Percentiles rank a stretch among this genome's conserved stretches.
Conservation (phyloP, 257 asterid species). For the Anisodus acutangulus region DNA sequence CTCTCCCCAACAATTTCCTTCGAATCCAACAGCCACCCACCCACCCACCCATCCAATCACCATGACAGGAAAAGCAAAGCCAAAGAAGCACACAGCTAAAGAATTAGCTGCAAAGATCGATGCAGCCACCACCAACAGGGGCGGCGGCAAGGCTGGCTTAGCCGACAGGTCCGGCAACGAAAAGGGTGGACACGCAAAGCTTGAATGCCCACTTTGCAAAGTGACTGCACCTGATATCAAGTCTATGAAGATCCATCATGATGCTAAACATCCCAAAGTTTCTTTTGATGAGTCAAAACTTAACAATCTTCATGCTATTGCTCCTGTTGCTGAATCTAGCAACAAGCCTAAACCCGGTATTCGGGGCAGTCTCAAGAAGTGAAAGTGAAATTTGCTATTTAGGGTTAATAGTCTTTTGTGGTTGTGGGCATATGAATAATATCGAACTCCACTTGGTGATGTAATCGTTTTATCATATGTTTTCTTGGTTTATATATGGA, state of each 20-base stretch:
- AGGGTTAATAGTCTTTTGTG: neutral
- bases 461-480: too few relatives aligned
- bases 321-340: slow-evolving; percentile 33
- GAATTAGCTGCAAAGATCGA: slow-evolving; percentile 71
- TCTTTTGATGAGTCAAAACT: slow-evolving; percentile 76
- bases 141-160: slow-evolving; percentile 84
- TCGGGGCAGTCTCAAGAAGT: slow-evolving; percentile 88
- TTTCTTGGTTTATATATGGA: too few relatives aligned
- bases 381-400: slow-evolving; percentile 12
- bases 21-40: neutral
- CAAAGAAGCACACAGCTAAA: slow-evolving; percentile 95
- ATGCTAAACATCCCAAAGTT: slow-evolving; percentile 78
- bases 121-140: slow-evolving; percentile 85
- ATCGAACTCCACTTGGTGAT: neutral
- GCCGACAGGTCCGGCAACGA: slow-evolving; percentile 68
- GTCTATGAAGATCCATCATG: slow-evolving; percentile 92
- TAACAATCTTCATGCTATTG: slow-evolving; percentile 60
- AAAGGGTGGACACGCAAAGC: slow-evolving; percentile 90
- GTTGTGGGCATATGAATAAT: neutral
- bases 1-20: neutral
- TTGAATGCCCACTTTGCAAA: slow-evolving; percentile 87
- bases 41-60: neutral
- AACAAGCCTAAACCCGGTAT: slow-evolving; percentile 76
- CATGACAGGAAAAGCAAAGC: slow-evolving; percentile 96
- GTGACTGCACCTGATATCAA: slow-evolving; percentile 80